These are phyloP conservation scores for Dactylellina parvicollis DNA, from an alignment of 2,329 filamentous ascomycete genomes.

Conservation along the genomic window DNA sequence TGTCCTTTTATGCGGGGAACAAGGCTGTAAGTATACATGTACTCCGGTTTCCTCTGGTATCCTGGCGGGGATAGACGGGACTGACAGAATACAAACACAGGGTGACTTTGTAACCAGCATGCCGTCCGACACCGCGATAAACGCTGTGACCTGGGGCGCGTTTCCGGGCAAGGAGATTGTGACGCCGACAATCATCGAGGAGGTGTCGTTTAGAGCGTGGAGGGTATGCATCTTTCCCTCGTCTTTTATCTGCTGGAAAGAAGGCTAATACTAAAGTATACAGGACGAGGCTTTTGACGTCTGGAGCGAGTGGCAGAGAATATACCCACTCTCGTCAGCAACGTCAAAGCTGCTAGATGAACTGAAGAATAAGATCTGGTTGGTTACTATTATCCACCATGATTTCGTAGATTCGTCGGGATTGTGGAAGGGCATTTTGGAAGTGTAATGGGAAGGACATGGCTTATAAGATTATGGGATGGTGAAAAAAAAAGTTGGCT, in stretches of 20 bases:
- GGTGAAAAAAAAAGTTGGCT: too few relatives aligned
- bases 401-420: conserved; percentile 76
- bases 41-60: background rate
- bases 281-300: conserved; percentile 92
- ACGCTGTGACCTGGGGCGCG: conserved; percentile 96
- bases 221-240: conserved; percentile 60
- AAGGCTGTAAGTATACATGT: conserved; percentile 35
- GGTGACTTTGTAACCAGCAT: conserved; percentile 56
- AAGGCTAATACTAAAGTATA: background rate
- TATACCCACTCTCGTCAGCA: conserved; percentile 79
- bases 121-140: conserved; percentile 65
- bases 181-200: conserved; percentile 95
- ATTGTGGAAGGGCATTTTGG: conserved; percentile 74
- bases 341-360: conserved; percentile 76
- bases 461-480: too few relatives aligned
- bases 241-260: background rate
- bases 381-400: conserved; percentile 91
- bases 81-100: conserved; percentile 30
- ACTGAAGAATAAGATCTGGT: conserved; percentile 77
- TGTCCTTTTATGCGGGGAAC: conserved; percentile 91
- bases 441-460: too few relatives aligned
- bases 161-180: conserved; percentile 96
- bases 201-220: conserved; percentile 93
- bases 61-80: background rate
- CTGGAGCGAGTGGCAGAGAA: conserved; percentile 90